A percentile compares a stretch with the other conserved stretches of the same genome.
These are phyloP conservation scores for Monosporascus sp. DNA, from an alignment of 2,329 filamentous ascomycete genomes.

Conservation along the genomic window DNA sequence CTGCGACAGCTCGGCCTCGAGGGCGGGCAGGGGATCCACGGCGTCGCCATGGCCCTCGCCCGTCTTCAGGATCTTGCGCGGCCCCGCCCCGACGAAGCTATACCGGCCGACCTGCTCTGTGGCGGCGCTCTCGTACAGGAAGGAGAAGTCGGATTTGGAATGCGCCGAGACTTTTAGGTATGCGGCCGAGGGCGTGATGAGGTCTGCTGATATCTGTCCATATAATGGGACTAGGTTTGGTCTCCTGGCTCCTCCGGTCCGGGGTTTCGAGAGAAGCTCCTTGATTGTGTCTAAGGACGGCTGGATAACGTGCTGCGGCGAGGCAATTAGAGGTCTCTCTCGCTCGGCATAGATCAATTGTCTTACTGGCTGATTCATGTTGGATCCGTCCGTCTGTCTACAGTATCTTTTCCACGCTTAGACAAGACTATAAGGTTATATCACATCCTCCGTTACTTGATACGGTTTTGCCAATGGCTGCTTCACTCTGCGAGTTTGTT, in stretches of 20 bases:
- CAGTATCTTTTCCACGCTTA: neutral
- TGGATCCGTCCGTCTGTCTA: conserved; percentile 5
- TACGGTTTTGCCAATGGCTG: no score
- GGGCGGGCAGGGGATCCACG: conserved; percentile 74
- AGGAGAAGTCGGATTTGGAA: conserved; percentile 74
- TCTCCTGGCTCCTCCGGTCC: conserved; percentile 25
- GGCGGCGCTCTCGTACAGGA: conserved; percentile 92
- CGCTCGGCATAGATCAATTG: neutral
- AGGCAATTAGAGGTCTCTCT: neutral
- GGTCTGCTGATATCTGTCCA: conserved; percentile 82
- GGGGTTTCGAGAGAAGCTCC: conserved; percentile 35
- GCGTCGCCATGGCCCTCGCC: conserved; percentile 82
- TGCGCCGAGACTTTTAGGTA: conserved; percentile 85
- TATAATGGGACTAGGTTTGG: conserved; percentile 78
- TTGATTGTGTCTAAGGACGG: conserved; percentile 43
- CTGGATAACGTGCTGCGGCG: conserved; percentile 33
- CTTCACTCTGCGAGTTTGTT: no score
- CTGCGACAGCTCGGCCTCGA: conserved; percentile 75
- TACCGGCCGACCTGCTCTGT: conserved; percentile 92
- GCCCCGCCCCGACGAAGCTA: conserved; percentile 85
- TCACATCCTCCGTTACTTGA: no score
- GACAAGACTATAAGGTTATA: no score
- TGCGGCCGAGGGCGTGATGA: conserved; percentile 89
- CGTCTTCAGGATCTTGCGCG: conserved; percentile 76
- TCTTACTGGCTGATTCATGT: conserved; percentile 22